Evolutionary conservation across 768 basidiomycete species (phyloP).

Genomic region (Pleurotus tuoliensis): DNA sequence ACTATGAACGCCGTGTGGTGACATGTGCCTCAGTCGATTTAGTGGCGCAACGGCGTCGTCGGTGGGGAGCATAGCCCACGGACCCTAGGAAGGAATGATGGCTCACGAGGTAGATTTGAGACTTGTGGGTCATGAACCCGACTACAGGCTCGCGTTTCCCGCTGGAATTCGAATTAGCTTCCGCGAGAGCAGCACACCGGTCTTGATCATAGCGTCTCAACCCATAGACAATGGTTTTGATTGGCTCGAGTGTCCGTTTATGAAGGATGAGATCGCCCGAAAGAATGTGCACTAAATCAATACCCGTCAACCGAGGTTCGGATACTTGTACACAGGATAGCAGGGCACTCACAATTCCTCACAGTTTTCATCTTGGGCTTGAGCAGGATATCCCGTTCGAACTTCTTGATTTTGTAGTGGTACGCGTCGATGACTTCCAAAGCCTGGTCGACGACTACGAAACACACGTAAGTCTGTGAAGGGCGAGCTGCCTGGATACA

Average conservation of each 20-base stretch:
- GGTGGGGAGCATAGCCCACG: neutral
- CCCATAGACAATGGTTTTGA: constrained; percentile 62
- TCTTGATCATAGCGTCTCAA: constrained; percentile 64
- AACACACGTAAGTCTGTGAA: neutral
- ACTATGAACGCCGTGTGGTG: neutral
- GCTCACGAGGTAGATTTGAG: constrained; percentile 61
- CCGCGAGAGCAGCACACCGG: constrained; percentile 47
- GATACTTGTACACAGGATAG: neutral
- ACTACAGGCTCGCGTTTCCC: constrained; percentile 26
- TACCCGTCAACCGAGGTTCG: neutral
- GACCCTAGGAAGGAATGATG: neutral
- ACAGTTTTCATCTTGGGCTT: constrained; percentile 58
- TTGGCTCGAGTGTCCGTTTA: constrained; percentile 66
- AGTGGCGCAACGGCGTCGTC: too few relatives aligned
- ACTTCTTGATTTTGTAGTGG: constrained; percentile 52
- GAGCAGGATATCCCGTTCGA: constrained; percentile 56
- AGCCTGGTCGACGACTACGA: constrained; percentile 58
- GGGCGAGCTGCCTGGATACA: neutral
- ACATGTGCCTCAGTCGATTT: too few relatives aligned
- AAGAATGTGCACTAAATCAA: constrained; percentile 58
- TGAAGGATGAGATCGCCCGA: constrained; percentile 69
- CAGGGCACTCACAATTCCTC: constrained; percentile 41
- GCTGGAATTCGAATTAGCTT: constrained; percentile 23
- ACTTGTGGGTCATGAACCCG: constrained; percentile 55
- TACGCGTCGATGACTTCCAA: constrained; percentile 67